phyloP scores from a whole-genome alignment of 352 stramenopile genomes.

The Phytophthora palmivora region DNA sequence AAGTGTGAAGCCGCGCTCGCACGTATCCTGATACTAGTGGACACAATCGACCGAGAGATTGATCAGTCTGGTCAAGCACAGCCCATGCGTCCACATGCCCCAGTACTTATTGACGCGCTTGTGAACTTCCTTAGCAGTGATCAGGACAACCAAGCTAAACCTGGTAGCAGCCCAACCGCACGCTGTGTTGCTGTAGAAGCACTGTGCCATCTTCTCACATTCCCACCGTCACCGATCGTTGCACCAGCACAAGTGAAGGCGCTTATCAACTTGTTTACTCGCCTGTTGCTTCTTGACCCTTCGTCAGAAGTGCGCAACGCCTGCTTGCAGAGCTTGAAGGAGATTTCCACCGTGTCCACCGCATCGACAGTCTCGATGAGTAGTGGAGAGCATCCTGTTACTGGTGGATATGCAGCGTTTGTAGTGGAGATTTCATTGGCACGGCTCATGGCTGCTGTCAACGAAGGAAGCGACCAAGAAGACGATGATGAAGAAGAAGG shows the following conservation, averaged over 20 bases:
- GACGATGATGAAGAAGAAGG: slow-evolving; percentile 41
- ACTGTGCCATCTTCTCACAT: slow-evolving; percentile 80
- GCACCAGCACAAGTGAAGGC: slow-evolving; percentile 62
- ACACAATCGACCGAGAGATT: slow-evolving; percentile 86
- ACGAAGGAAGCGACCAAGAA: slow-evolving; percentile 41
- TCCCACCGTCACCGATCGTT: slow-evolving; percentile 81
- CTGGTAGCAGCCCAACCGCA: slow-evolving; percentile 48
- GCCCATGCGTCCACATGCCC: slow-evolving; percentile 76
- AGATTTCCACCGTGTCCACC: slow-evolving; percentile 70
- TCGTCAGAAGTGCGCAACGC: slow-evolving; percentile 70
- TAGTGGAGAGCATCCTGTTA: slow-evolving; percentile 29
- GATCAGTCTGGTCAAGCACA: slow-evolving; percentile 76
- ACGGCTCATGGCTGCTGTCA: slow-evolving; percentile 68
- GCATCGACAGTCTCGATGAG: slow-evolving; percentile 15
- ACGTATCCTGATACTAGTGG: slow-evolving; percentile 72
- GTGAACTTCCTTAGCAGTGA: slow-evolving; percentile 61
- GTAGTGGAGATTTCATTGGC: slow-evolving; percentile 81
- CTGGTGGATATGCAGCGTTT: slow-evolving; percentile 68
- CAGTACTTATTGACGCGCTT: slow-evolving; percentile 64
- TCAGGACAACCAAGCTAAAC: slow-evolving; percentile 23
- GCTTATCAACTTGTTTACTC: slow-evolving; percentile 81
- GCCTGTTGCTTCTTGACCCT: slow-evolving; percentile 70
- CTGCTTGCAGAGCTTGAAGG: slow-evolving; percentile 71
- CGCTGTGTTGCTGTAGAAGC: slow-evolving; percentile 72
- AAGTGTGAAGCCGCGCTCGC: slow-evolving; percentile 77